Percentiles rank a stretch among this genome's conserved stretches.
Evolutionary conservation across 2,329 filamentous ascomycete genomes (phyloP).

Genomic region (Scytalidium sp.): DNA sequence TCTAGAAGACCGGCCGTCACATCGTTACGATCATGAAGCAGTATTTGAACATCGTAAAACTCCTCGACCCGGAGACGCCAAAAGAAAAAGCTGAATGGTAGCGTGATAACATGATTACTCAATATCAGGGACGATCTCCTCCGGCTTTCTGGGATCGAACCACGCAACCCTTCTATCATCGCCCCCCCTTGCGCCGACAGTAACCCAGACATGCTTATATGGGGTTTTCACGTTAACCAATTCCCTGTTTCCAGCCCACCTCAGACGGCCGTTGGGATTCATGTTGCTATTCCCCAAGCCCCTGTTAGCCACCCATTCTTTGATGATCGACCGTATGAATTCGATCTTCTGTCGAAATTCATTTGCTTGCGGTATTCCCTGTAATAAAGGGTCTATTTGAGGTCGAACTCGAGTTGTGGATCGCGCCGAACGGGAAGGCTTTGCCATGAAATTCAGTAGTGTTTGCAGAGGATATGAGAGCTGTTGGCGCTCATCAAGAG

Average conservation of each 20-base stretch:
- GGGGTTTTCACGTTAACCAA: constrained; percentile 47
- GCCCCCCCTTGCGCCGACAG: constrained; percentile 60
- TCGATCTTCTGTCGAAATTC: constrained; percentile 71
- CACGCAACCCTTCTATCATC: constrained; percentile 40
- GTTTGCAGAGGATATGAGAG: constrained; percentile 71
- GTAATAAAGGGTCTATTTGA: constrained; percentile 57
- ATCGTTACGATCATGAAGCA: neutral
- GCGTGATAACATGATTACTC: constrained; percentile 11
- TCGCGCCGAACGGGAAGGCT: constrained; percentile 44
- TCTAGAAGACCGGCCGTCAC: neutral
- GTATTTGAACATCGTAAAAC: neutral
- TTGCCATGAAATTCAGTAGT: constrained; percentile 61
- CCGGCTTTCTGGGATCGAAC: constrained; percentile 29
- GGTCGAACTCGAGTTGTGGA: constrained; percentile 52
- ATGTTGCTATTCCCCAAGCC: constrained; percentile 68
- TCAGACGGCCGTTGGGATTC: constrained; percentile 46
- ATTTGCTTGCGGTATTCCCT: constrained; percentile 68
- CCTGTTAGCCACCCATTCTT: constrained; percentile 68
- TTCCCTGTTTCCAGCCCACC: constrained; percentile 59
- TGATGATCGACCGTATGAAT: constrained; percentile 66
- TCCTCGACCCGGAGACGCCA: neutral
- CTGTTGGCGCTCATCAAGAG: constrained; percentile 67
- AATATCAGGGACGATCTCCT: constrained; percentile 25
- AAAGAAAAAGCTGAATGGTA: too few species aligned
- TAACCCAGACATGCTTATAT: constrained; percentile 67